Percentiles rank a stretch among this genome's conserved stretches.
Conservation (phyloP, 2,329 filamentous ascomycete genomes). For the Colletotrichum gigasporum region DNA sequence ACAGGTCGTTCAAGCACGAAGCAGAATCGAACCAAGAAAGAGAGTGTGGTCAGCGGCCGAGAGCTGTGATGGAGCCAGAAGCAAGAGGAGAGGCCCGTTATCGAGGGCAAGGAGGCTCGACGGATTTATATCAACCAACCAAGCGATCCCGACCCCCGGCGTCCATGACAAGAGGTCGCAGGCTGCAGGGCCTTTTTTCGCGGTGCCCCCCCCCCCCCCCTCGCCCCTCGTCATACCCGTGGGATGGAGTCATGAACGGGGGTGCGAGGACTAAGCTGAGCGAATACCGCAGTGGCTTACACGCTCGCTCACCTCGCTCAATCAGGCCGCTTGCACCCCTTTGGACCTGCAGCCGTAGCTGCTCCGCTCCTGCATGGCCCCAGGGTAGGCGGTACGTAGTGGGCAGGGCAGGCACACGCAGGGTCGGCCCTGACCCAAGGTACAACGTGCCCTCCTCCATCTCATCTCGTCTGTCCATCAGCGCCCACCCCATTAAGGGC, state of each 20-base stretch:
- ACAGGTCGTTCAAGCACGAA: constrained; percentile 23
- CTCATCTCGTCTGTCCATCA: constrained; percentile 21
- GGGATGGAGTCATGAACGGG: constrained; percentile 5
- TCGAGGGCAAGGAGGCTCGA: constrained; percentile 14
- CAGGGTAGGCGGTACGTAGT: constrained; percentile 5
- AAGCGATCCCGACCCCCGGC: constrained; percentile 12
- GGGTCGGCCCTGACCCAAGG: no score
- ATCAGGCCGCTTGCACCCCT: constrained; percentile 22
- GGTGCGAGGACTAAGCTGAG: constrained; percentile 2
- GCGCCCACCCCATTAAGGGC: not conserved
- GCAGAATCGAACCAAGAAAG: constrained; percentile 23
- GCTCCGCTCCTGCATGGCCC: constrained; percentile 27
- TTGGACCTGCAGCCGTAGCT: constrained; percentile 26
- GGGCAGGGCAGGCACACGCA: no score
- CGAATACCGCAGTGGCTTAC: constrained; percentile 5
- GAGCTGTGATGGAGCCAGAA: constrained; percentile 26
- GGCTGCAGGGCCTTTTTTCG: constrained; percentile 7
- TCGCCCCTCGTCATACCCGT: constrained; percentile 10
- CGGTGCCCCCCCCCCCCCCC: not conserved
- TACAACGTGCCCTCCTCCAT: constrained; percentile 3
- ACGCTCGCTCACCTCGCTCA: not conserved
- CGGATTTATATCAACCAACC: constrained; percentile 33
- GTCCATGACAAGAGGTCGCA: constrained; percentile 8
- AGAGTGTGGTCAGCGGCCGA: constrained; percentile 29
- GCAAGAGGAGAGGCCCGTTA: constrained; percentile 15